A percentile compares a stretch with the other conserved stretches of the same genome.
These are phyloP conservation scores for Candida nanaspora DNA, from an alignment of 805 yeast genomes.

Conservation along the genomic window DNA sequence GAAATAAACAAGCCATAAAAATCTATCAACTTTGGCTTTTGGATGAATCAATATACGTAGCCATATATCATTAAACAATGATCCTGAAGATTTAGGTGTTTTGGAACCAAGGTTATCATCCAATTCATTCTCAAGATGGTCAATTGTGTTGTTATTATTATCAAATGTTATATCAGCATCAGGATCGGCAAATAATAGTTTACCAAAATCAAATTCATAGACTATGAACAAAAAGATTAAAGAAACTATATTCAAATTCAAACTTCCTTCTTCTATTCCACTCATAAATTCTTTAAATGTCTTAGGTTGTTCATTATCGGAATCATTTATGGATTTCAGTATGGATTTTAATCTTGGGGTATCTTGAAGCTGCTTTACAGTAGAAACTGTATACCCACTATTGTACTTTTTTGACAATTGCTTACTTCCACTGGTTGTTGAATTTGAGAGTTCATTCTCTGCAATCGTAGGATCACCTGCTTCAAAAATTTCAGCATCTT, in stretches of 20 bases:
- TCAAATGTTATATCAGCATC: slow-evolving; percentile 37
- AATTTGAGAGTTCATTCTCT: not conserved
- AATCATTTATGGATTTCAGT: slow-evolving; percentile 79
- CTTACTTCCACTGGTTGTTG: no score
- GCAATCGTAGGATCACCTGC: no score
- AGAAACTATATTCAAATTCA: slow-evolving; percentile 55
- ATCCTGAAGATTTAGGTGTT: slow-evolving; percentile 19
- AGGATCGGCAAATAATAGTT: slow-evolving; percentile 17
- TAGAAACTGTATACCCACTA: slow-evolving; percentile 28
- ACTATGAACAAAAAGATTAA: slow-evolving; percentile 69
- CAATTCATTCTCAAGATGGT: slow-evolving; percentile 25
- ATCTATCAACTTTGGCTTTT: slow-evolving; percentile 56
- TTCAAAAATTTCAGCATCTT: no score
- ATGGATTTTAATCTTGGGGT: slow-evolving; percentile 91
- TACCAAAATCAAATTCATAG: slow-evolving; percentile 33
- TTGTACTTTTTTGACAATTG: slow-evolving; percentile 12
- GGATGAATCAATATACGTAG: slow-evolving; percentile 57
- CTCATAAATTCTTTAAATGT: slow-evolving; percentile 37
- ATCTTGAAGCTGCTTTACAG: slow-evolving; percentile 81
- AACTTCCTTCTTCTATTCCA: slow-evolving; percentile 10
- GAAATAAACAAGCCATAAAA: slow-evolving; percentile 78
- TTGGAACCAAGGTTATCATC: slow-evolving; percentile 25
- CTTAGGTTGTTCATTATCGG: slow-evolving; percentile 41
- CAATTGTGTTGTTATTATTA: slow-evolving; percentile 37
- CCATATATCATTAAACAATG: slow-evolving; percentile 68